Evolutionary conservation across 495 filamentous ascomycete species (phyloP).

Genomic region (Penicillium coffeae): DNA sequence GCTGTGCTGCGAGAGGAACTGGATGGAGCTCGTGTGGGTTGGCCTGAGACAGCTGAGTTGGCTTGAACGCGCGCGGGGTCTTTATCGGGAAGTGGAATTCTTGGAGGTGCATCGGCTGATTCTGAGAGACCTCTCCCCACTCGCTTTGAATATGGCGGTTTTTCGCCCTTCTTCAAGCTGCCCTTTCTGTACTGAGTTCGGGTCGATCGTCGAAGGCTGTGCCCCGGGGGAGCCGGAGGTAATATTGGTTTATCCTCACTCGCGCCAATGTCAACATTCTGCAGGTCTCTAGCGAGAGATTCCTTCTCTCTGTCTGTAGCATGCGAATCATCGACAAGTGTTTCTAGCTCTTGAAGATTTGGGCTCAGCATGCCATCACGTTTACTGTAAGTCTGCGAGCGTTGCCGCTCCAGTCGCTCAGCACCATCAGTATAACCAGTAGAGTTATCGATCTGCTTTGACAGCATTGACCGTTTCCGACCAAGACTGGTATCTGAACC

Average conservation of each 20-base stretch:
- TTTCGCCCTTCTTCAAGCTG: slow-evolving; percentile 75
- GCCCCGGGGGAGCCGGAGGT: slow-evolving; percentile 64
- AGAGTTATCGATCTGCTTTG: slow-evolving; percentile 77
- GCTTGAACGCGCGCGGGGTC: slow-evolving; percentile 65
- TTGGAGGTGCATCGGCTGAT: slow-evolving; percentile 52
- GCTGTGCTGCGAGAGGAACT: slow-evolving; percentile 21
- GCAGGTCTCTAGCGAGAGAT: slow-evolving; percentile 31
- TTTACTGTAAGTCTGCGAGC: slow-evolving; percentile 49
- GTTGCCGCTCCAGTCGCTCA: slow-evolving; percentile 73
- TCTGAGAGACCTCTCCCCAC: slow-evolving; percentile 53
- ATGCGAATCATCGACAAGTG: slow-evolving; percentile 76
- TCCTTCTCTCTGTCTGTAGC: slow-evolving; percentile 37
- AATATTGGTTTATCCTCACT: slow-evolving; percentile 87
- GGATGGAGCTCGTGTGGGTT: slow-evolving; percentile 26
- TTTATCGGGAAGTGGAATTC: slow-evolving; percentile 29
- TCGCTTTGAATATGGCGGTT: slow-evolving; percentile 72
- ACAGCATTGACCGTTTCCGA: slow-evolving; percentile 95
- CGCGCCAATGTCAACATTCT: slow-evolving; percentile 46
- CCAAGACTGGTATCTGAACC: slow-evolving; percentile 61
- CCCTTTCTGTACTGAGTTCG: slow-evolving; percentile 89
- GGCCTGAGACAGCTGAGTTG: slow-evolving; percentile 53
- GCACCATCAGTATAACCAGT: slow-evolving; percentile 83
- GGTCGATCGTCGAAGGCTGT: slow-evolving; percentile 81
- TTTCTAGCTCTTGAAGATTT: slow-evolving; percentile 68
- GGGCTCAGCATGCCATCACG: slow-evolving; percentile 54